phyloP scores from a whole-genome alignment of 164 flowering plant genomes.

The Sedum album region DNA sequence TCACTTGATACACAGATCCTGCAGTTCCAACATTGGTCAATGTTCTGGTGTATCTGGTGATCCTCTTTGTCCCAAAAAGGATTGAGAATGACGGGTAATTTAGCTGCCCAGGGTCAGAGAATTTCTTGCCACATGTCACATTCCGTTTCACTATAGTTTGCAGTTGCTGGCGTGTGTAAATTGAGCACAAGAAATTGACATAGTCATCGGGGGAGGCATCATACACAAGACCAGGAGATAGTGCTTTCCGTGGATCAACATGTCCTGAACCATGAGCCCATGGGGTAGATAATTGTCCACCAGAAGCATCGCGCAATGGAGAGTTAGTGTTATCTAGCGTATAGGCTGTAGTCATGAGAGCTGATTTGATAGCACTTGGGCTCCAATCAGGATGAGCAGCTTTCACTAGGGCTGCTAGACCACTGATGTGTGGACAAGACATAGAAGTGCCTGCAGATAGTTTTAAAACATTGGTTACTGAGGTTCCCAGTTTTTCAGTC shows the following conservation, averaged over 20 bases:
- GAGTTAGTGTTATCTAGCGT: constrained; percentile 53
- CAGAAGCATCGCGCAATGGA: constrained; percentile 56
- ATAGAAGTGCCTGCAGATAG: no score
- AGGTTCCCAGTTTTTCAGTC: no score
- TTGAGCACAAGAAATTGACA: constrained; percentile 59
- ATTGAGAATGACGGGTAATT: no score
- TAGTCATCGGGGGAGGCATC: constrained; percentile 68
- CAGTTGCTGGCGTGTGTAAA: constrained; percentile 40
- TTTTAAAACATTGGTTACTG: no score
- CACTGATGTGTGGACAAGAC: no score
- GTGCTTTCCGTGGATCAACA: constrained; percentile 66
- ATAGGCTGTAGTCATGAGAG: no score
- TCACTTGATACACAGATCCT: constrained; percentile 35
- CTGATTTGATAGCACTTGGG: no score
- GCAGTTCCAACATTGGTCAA: constrained; percentile 74
- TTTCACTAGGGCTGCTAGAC: constrained; percentile 88
- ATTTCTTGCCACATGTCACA: constrained; percentile 39
- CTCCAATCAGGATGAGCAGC: no score
- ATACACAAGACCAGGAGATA: no score
- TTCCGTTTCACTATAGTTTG: constrained; percentile 36
- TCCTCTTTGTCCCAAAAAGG: constrained; percentile 35
- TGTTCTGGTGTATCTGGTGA: no score
- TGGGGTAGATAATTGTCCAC: constrained; percentile 42
- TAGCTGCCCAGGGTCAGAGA: constrained; percentile 51
- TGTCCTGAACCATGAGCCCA: constrained; percentile 80